Evolutionary conservation across 2,329 filamentous ascomycete genomes (phyloP).

Genomic region (Anthostomella pinea): DNA sequence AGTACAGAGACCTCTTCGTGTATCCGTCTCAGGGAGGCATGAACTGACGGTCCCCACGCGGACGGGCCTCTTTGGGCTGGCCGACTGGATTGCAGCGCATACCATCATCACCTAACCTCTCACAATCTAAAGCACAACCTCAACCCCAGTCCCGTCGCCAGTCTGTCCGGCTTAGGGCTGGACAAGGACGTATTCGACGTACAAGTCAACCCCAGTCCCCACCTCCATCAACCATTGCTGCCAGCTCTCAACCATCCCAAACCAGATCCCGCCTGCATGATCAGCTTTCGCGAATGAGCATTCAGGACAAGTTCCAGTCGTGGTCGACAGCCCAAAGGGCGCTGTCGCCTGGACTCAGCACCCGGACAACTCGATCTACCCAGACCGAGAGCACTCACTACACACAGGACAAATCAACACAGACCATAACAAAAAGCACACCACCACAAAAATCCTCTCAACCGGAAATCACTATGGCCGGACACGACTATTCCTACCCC

Average conservation of each 20-base stretch:
- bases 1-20: slow-evolving; percentile 72
- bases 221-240: slow-evolving; percentile 9
- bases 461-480: too few relatives aligned
- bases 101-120: slow-evolving; percentile 9
- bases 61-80: slow-evolving; percentile 41
- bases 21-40: slow-evolving; percentile 49
- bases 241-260: slow-evolving; percentile 20
- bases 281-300: slow-evolving; percentile 15
- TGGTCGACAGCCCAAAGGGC: slow-evolving; percentile 1
- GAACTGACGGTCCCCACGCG: slow-evolving; percentile 32
- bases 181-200: too few relatives aligned
- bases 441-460: not conserved
- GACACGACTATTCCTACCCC: slow-evolving; percentile 7
- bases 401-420: too few relatives aligned
- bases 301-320: slow-evolving; percentile 17
- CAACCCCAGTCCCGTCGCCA: slow-evolving; percentile 6
- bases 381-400: too few relatives aligned
- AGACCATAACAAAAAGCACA: not conserved
- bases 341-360: not conserved
- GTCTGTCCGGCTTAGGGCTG: not conserved
- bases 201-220: slow-evolving; percentile 5
- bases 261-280: slow-evolving; percentile 11
- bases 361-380: too few relatives aligned
- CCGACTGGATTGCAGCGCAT: slow-evolving; percentile 26
- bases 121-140: slow-evolving; percentile 12